These are phyloP conservation scores for Periconia digitata DNA, from an alignment of 2,329 filamentous ascomycete genomes.

Conservation along the genomic window DNA sequence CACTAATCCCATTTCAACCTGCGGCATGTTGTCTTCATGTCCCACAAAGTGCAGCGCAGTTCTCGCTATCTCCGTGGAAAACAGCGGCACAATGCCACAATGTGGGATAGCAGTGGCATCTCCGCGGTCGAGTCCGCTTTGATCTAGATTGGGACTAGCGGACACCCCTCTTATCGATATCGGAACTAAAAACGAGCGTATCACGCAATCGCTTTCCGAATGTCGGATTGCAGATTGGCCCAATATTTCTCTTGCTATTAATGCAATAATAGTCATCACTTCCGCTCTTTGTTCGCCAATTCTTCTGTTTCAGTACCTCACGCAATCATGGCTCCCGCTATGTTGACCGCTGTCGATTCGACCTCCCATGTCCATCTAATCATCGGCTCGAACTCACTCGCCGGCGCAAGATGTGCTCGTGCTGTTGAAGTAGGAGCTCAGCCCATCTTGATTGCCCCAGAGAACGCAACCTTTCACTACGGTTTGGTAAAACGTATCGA, in stretches of 20 bases:
- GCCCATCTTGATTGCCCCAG: conserved; percentile 76
- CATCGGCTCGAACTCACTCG: conserved; percentile 82
- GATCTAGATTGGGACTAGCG: conserved; percentile 19
- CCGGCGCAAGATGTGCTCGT: conserved; percentile 78
- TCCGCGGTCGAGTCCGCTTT: neutral
- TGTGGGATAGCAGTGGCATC: neutral
- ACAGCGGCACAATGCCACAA: neutral
- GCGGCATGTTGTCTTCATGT: neutral
- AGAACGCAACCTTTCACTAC: conserved; percentile 61
- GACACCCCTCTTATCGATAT: conserved; percentile 31
- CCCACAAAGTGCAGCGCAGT: neutral
- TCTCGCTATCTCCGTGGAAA: conserved; percentile 3
- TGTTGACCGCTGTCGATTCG: conserved; percentile 74
- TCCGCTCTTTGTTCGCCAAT: neutral
- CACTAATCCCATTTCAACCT: neutral
- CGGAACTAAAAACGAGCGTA: conserved; percentile 28
- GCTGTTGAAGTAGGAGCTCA: conserved; percentile 80
- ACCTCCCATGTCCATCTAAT: conserved; percentile 77
- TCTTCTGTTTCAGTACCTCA: conserved; percentile 1
- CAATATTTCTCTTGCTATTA: neutral
- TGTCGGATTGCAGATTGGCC: conserved; percentile 1
- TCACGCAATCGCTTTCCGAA: neutral
- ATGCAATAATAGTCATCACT: neutral
- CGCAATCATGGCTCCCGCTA: conserved; percentile 51
- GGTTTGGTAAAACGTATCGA: conserved; percentile 66